Conservation (phyloP, 345 rosid species). For the Eucalyptus erythrocorys region DNA sequence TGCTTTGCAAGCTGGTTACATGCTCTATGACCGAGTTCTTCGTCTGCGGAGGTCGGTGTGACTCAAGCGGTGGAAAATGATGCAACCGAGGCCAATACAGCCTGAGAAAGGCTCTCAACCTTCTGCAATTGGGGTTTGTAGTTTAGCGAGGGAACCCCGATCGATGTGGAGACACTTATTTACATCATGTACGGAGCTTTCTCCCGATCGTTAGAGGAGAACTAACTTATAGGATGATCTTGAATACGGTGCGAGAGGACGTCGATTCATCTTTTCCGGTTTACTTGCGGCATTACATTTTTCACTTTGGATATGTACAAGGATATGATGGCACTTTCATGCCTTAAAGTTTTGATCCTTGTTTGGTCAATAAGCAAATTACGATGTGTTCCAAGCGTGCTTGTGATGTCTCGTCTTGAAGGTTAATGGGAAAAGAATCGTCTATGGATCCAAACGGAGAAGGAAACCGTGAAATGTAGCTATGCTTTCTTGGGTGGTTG, state of each 20-base stretch:
- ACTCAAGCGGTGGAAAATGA: slow-evolving; percentile 36
- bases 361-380: not conserved
- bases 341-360: not conserved
- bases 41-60: slow-evolving; percentile 95
- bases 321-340: not conserved
- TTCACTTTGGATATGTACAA: not conserved
- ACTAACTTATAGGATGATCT: not conserved
- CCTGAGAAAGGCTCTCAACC: slow-evolving; percentile 16
- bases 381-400: not conserved
- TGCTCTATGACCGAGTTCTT: slow-evolving; percentile 63
- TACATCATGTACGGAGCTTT: slow-evolving; percentile 6
- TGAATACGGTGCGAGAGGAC: not conserved
- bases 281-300: not conserved
- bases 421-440: not conserved
- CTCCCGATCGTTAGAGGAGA: slow-evolving; percentile 1
- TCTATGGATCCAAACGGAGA: not conserved
- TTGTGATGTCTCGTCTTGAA: not conserved
- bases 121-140: not conserved
- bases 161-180: not conserved
- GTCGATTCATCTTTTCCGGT: not conserved
- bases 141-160: too few relatives aligned
- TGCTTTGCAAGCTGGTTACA: slow-evolving; percentile 70
- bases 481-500: not conserved
- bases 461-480: not conserved
- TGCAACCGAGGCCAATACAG: not conserved